Base-by-base conservation (phyloP, 345 rosid genomes). In the Leavenworthia alabamica region DNA sequence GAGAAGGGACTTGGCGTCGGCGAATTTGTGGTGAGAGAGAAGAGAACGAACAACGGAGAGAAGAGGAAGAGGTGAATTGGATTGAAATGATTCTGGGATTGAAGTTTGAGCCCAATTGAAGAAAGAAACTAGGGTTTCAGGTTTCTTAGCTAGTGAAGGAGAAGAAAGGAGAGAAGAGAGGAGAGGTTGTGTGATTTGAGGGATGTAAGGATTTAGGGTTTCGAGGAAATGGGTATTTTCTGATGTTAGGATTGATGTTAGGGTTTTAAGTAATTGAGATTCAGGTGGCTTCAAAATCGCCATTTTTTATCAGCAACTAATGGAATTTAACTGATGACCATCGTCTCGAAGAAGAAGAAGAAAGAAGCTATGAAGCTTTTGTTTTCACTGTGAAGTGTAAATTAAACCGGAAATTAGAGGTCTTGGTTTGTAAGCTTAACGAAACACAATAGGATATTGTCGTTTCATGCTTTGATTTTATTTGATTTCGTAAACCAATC, bases 1-100 rank as follows among this genome's bases (percentile, higher is more conserved):
- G 43, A 86, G 79, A 15, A 89, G 86, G 3, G 87, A 67, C 32
- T 73, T 88, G 41, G 95, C 91, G 56, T 82, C 85, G 49, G 79
- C n/a, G 80, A 79, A 86, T 53, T 85, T 82, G 62, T 74, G 60
- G 77, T 71, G 71, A 15, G 61, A 45, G 71, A 86, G 68, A 44
- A 90, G 79, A 15, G 83, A 62, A 35, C 80, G 81, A 27, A 85
- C 80, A 48, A 88, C 77, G 70, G 82, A 66, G 70, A 85, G 79
- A 63, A 88, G 85, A 13, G 84, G 78, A 56, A 77, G 73, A 12
- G 89, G 82, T 1, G 80, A 72, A 6, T 49, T 66, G 8, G 71
- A 43, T 3, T 78, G 63, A 17, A 77, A 52, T 14, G 79, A 53
- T 13, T 41, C 33, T 22, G 89, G 83, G 44, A 73, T 64, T 16